Conservation (phyloP, 2,329 filamentous ascomycete genomes). For the Lecanicillium sp. region DNA sequence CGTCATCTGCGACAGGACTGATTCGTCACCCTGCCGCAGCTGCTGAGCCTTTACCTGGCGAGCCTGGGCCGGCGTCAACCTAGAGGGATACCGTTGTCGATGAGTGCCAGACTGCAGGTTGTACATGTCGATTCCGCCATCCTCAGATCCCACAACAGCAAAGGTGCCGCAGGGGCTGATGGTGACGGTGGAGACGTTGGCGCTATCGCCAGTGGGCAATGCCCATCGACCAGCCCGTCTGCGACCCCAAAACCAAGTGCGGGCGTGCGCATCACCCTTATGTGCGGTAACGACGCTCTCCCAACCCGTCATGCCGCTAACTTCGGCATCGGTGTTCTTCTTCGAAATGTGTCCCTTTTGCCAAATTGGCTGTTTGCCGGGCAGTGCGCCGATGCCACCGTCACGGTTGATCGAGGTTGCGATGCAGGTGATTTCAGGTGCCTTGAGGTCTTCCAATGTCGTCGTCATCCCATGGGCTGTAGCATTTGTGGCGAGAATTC, state of each 20-base stretch:
- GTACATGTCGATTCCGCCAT: conserved; percentile 86
- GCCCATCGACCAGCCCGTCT: conserved; percentile 92
- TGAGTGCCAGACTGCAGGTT: conserved; percentile 91
- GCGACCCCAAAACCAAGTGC: conserved; percentile 97
- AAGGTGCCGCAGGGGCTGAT: conserved; percentile 93
- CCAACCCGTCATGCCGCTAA: conserved; percentile 81
- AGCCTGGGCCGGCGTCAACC: conserved; percentile 70
- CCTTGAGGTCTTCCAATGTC: conserved; percentile 71
- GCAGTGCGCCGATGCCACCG: conserved; percentile 82
- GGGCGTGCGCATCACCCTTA: conserved; percentile 72
- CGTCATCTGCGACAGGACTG: conserved; percentile 47
- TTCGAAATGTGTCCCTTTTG: conserved; percentile 64
- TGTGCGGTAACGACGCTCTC: conserved; percentile 95
- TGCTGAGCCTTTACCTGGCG: conserved; percentile 66
- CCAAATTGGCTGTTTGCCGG: conserved; percentile 76
- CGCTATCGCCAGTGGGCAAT: conserved; percentile 76
- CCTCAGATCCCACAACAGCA: conserved; percentile 78
- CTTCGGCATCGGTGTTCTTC: conserved; percentile 60
- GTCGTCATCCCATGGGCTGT: conserved; percentile 55
- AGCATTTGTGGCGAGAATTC: conserved; percentile 56
- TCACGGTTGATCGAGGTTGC: conserved; percentile 90
- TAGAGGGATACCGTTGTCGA: conserved; percentile 79
- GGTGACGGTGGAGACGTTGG: conserved; percentile 78
- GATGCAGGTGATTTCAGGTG: conserved; percentile 85
- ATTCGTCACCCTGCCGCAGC: conserved; percentile 51